Percentiles rank a stretch among this genome's conserved stretches.
These are phyloP conservation scores for Brassica cretica DNA, from an alignment of 345 rosid genomes.

Conservation along the genomic window DNA sequence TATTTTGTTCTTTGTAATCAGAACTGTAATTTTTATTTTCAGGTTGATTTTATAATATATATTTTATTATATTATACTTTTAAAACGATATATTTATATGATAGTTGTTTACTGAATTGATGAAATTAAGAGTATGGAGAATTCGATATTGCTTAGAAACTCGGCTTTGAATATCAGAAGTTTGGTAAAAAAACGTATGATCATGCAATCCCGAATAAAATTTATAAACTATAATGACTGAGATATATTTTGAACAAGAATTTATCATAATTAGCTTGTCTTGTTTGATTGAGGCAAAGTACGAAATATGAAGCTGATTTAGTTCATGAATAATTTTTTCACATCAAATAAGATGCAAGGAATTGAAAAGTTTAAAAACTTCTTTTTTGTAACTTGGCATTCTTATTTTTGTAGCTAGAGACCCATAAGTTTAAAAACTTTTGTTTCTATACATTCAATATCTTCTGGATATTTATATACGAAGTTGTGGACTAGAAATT, in stretches of 20 bases:
- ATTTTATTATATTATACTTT: too few relatives aligned
- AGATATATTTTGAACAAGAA: too few relatives aligned
- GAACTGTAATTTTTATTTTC: too few relatives aligned
- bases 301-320: neutral
- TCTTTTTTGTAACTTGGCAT: too few relatives aligned
- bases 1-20: too few relatives aligned
- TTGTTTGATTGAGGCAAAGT: neutral
- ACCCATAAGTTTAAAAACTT: neutral
- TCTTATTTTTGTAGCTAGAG: too few relatives aligned
- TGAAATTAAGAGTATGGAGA: neutral
- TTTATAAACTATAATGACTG: too few relatives aligned
- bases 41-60: too few relatives aligned
- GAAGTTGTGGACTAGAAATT: constrained; percentile 21
- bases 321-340: neutral
- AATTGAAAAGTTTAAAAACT: too few relatives aligned
- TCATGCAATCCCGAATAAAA: neutral
- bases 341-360: neutral
- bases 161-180: neutral
- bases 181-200: neutral
- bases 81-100: neutral
- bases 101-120: neutral
- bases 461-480: constrained; percentile 6
- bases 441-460: constrained; percentile 13
- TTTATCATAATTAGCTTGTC: neutral
- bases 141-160: neutral